Base-by-base conservation (phyloP, 108 stramenopile genomes). In the Craspedostauros australis region DNA sequence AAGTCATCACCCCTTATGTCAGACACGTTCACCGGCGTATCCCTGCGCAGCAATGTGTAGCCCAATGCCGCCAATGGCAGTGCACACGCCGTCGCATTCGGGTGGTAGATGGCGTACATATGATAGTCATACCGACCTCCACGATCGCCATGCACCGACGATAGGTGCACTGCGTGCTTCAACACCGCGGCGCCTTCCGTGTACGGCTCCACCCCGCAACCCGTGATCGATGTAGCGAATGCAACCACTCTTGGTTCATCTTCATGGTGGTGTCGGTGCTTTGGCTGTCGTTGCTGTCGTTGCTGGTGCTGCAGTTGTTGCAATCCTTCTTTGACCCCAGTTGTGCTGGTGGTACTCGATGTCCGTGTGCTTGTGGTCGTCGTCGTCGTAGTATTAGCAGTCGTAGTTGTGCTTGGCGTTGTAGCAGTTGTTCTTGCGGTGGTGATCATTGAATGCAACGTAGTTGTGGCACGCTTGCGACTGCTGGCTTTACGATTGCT, bases 181-280 rank as follows among this genome's bases (percentile, higher is more conserved):
- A 91, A 45, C 0, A 87, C 81, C 1, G 89, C 85, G 14, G 81
- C 89, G 9, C 84, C 88, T 52, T 91, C 80, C 4, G 53, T 48
- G 20, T 84, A 51, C 0, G 81, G 74, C 45, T 79, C 76, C 2
- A 0, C 16, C 5, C 78, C 83, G 72, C 88, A 91, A 24, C 70
- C 68, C 14, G 88, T 91, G n/a, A 91, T 60, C 9, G 84, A 75
- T 22, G 82, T 64, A n/a, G 80, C 82, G 57, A 78, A 79, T 22
- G 75, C 88, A 45, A 86, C 75, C 21, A 72, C 80, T 7, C 28
- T 22, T 19, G 7, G 5, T 0, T 40, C 34, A 14, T 36, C 34
- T 9, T 14, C 34, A 11, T 14, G 9, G 14, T 11, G 11, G 34
- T 36, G 11, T 36, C 14, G 34, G 11, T 36, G 11, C 11, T 9